These are phyloP conservation scores for Sicyos edulis DNA, from an alignment of 306 rosid genomes.

Conservation along the genomic window DNA sequence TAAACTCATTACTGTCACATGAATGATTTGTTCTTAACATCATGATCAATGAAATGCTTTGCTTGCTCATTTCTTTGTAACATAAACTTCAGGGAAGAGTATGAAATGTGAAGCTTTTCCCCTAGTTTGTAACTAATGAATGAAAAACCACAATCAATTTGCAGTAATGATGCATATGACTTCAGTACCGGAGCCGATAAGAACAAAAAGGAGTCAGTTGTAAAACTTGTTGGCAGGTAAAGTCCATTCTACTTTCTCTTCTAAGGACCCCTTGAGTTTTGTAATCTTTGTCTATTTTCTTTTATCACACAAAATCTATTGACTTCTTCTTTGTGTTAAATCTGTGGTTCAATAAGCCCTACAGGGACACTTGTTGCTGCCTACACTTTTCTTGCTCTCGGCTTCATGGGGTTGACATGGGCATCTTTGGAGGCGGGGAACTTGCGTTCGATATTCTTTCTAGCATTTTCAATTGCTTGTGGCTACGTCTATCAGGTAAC, in stretches of 20 bases:
- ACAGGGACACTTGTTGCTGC: slow-evolving; percentile 64
- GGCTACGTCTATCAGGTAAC: slow-evolving; percentile 83
- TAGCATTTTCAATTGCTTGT: slow-evolving; percentile 56
- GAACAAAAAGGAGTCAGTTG: slow-evolving; percentile 78
- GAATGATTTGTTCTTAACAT: slow-evolving; percentile 12
- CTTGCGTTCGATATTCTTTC: slow-evolving; percentile 49
- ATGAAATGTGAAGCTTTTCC: background rate
- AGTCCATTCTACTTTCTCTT: slow-evolving; percentile 19
- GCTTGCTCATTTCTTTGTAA: slow-evolving; percentile 14
- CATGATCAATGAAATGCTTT: slow-evolving; percentile 1
- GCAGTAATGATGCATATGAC: slow-evolving; percentile 89
- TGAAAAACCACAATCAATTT: background rate
- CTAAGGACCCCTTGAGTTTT: background rate
- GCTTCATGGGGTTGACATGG: slow-evolving; percentile 65
- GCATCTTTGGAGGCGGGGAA: slow-evolving; percentile 53
- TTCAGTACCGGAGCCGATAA: slow-evolving; percentile 85
- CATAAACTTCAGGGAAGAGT: background rate
- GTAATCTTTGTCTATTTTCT: slow-evolving; percentile 4
- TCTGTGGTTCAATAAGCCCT: slow-evolving; percentile 46
- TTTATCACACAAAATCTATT: background rate
- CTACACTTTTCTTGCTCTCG: slow-evolving; percentile 55
- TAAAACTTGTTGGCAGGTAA: slow-evolving; percentile 72
- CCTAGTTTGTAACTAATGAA: background rate
- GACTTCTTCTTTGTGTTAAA: slow-evolving; percentile 15
- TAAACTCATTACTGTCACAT: background rate